Evolutionary conservation across 2,329 filamentous ascomycete species (phyloP).

Genomic region (Chalara sp.): DNA sequence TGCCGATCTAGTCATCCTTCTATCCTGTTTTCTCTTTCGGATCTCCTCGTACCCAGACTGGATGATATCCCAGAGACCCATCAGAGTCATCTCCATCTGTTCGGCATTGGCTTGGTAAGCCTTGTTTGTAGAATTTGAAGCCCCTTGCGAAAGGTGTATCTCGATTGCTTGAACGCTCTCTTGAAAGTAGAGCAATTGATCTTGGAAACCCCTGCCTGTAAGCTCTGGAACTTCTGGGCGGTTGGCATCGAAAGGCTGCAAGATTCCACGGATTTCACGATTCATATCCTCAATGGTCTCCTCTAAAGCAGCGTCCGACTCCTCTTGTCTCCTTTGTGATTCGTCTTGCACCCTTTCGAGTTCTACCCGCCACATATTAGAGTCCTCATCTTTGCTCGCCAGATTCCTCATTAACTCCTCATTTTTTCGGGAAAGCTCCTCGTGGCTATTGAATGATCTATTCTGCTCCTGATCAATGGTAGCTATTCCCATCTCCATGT

Average conservation of each 20-base stretch:
- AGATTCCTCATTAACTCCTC: slow-evolving; percentile 1
- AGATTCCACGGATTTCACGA: slow-evolving; percentile 52
- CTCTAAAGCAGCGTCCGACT: slow-evolving; percentile 30
- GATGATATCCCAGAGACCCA: slow-evolving; percentile 46
- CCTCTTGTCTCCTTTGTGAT: slow-evolving; percentile 3
- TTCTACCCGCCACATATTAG: neutral
- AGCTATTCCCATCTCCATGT: slow-evolving; percentile 60
- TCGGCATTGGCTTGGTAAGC: slow-evolving; percentile 36
- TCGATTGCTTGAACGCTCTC: slow-evolving; percentile 48
- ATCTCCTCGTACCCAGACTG: slow-evolving; percentile 44
- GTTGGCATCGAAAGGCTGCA: slow-evolving; percentile 40
- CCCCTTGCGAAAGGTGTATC: slow-evolving; percentile 13
- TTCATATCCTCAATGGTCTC: slow-evolving; percentile 57
- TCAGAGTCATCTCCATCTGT: slow-evolving; percentile 48
- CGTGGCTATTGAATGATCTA: neutral
- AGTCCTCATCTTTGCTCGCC: neutral
- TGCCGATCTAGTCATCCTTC: slow-evolving; percentile 44
- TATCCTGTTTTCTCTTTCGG: slow-evolving; percentile 46
- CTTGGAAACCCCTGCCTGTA: slow-evolving; percentile 50
- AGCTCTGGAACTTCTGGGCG: slow-evolving; percentile 52
- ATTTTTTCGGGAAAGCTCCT: neutral
- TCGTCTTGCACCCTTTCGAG: neutral
- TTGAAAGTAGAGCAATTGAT: slow-evolving; percentile 64
- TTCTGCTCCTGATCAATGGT: slow-evolving; percentile 22
- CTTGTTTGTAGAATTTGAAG: slow-evolving; percentile 13